Evolutionary conservation across 2,329 filamentous ascomycete genomes (phyloP).

Genomic region (Teratosphaeria epicoccoides): DNA sequence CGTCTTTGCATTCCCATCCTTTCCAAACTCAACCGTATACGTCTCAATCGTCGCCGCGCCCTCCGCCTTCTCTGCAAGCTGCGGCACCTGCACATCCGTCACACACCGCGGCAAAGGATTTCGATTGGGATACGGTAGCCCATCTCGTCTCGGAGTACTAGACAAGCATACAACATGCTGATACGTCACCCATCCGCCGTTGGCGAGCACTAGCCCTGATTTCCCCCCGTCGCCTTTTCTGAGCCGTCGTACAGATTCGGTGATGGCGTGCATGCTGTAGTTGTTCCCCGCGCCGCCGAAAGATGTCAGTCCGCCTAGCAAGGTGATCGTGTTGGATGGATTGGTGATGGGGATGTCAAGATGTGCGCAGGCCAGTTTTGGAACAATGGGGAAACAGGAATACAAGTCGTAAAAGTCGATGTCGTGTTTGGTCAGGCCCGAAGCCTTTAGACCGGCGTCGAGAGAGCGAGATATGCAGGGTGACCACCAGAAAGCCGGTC

Average conservation of each 20-base stretch:
- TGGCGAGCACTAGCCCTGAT: constrained; percentile 52
- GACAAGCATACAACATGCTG: constrained; percentile 54
- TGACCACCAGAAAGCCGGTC: constrained; percentile 48
- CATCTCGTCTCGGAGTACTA: constrained; percentile 30
- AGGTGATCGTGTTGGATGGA: constrained; percentile 43
- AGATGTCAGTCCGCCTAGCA: constrained; percentile 55
- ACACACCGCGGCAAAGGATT: constrained; percentile 36
- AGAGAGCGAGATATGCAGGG: constrained; percentile 49
- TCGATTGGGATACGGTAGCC: constrained; percentile 36
- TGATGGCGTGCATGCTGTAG: constrained; percentile 56
- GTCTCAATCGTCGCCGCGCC: constrained; percentile 48
- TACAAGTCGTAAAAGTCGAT: constrained; percentile 56
- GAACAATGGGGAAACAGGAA: constrained; percentile 61
- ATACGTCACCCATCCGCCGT: constrained; percentile 55
- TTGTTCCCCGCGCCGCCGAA: constrained; percentile 64
- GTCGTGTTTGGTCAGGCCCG: constrained; percentile 38
- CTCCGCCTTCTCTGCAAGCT: constrained; percentile 33
- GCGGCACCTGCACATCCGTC: constrained; percentile 31
- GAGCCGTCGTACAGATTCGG: constrained; percentile 46
- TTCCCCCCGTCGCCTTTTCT: constrained; percentile 32
- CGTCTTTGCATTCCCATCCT: constrained; percentile 37
- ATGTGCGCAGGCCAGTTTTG: constrained; percentile 53
- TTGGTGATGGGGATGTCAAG: constrained; percentile 42
- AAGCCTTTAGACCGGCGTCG: constrained; percentile 41
- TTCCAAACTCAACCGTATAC: constrained; percentile 49